Conservation (phyloP, 129 eudicot species). For the carrot (Daucus carota) region DH1_v3.0 NC_030386.2:28526501-28527000, state of each 20-base stretch:
- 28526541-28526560: constrained; percentile 6
- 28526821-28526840: constrained; percentile 8
- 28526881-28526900: constrained; percentile 10
- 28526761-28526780: constrained; percentile 13
- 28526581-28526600: constrained; percentile 1
- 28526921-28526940: constrained; percentile 1
- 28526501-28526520: constrained; percentile 8
- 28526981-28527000: constrained; percentile 16
- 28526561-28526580: neutral
- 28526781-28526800: constrained; percentile 11
- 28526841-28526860: neutral
- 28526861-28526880: constrained; percentile 17
- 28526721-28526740: constrained; percentile 14
- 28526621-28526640: neutral
- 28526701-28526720: neutral
- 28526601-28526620: neutral
- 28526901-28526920: neutral
- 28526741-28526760: constrained; percentile 9
- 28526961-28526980: constrained; percentile 5
- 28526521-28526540: constrained; percentile 8
- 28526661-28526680: neutral
- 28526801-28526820: constrained; percentile 13
- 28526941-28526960: constrained; percentile 9
- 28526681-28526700: constrained; percentile 19
- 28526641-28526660: constrained; percentile 1